Evolutionary conservation across 768 basidiomycete genomes (phyloP), one percentile per base, ranked within the genome.

Genomic region (Cystofilobasidium capitatum): DNA sequence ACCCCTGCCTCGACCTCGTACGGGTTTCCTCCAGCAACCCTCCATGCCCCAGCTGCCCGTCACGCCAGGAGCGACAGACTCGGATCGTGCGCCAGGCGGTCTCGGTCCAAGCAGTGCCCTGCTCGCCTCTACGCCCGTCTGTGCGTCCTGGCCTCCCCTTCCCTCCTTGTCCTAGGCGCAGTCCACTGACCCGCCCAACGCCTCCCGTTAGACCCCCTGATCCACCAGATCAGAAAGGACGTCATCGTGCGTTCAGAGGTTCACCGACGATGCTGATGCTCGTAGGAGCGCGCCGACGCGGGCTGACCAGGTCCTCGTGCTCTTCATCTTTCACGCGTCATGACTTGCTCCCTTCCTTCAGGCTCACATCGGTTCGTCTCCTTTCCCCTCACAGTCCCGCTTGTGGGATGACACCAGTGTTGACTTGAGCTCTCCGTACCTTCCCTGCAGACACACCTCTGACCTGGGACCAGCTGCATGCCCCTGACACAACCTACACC

Each of bases 401-500:
- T 13, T 7, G 6, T 26, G 49, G 14, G 4, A 31, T 35, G 24
- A 31, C 35, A 2, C 37, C 55, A 65, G 35, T 26, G 36, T 24
- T 24, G 58, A 40, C 58, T 40, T 60, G 33, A 60, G n/a, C 9
- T 24, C 20, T 22, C 17, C 47, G 22, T 31, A 14, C 36, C 45
- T 35, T 35, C 29, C 20, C 35, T n/a, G 5, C 65, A 89, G 91
- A 96, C 76, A 88, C 91, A 0, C 89, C 93, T 10, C 80, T 96
- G 69, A 83, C 83, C 0, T 85, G 86, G 70, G 89, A 91, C 20
- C 76, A 93, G 86, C 80, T 96, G 54, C 83, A 82, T 1, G 86
- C 87, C 1, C 89, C 93, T 1, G 93, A 97, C 75, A 82, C 92
- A 40, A 91, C 88, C 1, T 96, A 96, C 75, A 88, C 89, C 0